Base-by-base conservation (phyloP, 2,329 filamentous ascomycete species). In the Akanthomyces uredinophilus region DNA sequence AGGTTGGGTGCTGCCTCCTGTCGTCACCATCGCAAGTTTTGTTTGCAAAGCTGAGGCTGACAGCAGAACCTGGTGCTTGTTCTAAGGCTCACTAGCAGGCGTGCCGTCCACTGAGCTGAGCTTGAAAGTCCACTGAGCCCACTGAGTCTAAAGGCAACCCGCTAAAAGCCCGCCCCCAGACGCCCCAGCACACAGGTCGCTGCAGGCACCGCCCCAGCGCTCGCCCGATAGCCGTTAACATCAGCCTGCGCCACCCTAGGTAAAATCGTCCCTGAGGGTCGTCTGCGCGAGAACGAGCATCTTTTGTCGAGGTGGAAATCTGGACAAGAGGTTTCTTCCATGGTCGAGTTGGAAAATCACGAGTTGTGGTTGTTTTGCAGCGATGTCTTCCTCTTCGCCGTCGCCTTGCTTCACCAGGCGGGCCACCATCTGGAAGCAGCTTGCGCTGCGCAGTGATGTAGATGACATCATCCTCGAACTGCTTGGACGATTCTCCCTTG, bases 401-500 rank as follows among this genome's bases (percentile, higher is more conserved):
- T 76, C 75, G 53, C 71, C 74, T 60, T 69, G 73, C 44, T 77
- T 77, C 66, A 59, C 68, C 53, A 71, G 73, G 44, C 69, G 77
- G 53, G 68, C 69, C 16, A 73, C 72, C 64, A 69, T 71, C 14
- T 77, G 72, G 71, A 70, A 73, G 53, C 66, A 72, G 22, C 67
- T 78, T 29, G 69, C 71, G 5, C 72, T 77, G 22, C 73, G 76
- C 41, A 74, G 73, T 64, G 75, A 78, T 63, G 66, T 76, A 62
- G 75, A 78, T 65, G 73, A 74, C 66, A 74, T 78, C 53, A 70
- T 78, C 44, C 63, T 76, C 13, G 75, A 78, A 66, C 67, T 77
- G n/a, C 69, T 78, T 10, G 76, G 76, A 29, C 69, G 71, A n/a
- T 78, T 78, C 65, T 75, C 75, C 10, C 68, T 78, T 20, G 76